A percentile compares a stretch with the other conserved stretches of the same genome.
These are phyloP conservation scores for Phellopilus nigrolimitatus DNA, from an alignment of 1,284 basidiomycete species.

Conservation along the genomic window DNA sequence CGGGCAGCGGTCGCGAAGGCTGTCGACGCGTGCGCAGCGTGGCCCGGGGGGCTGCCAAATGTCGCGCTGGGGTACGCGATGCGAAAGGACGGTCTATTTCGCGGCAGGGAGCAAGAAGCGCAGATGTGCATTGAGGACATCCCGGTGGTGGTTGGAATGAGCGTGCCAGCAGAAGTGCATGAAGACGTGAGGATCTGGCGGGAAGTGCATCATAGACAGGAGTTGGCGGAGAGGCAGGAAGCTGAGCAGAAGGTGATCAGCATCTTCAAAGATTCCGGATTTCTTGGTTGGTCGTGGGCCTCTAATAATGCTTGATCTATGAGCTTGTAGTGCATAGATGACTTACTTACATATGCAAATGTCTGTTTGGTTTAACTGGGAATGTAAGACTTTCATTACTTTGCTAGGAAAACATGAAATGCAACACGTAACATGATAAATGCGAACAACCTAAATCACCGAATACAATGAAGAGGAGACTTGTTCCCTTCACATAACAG, in stretches of 20 bases:
- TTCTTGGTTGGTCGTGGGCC: conserved; percentile 62
- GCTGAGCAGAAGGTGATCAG: conserved; percentile 45
- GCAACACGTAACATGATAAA: neutral
- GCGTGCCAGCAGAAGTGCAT: conserved; percentile 68
- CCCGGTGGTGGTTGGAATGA: conserved; percentile 76
- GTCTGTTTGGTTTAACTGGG: neutral
- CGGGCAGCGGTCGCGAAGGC: conserved; percentile 39
- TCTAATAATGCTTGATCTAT: too few relatives aligned
- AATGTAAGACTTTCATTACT: neutral
- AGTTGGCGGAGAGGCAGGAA: conserved; percentile 37
- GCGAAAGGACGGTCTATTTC: conserved; percentile 33
- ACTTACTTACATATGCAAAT: too few relatives aligned
- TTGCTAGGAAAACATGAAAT: neutral
- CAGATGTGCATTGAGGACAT: conserved; percentile 33
- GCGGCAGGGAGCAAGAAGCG: neutral
- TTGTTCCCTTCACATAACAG: neutral
- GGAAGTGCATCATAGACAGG: conserved; percentile 41
- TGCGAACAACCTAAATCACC: conserved; percentile 4
- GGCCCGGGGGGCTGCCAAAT: conserved; percentile 49
- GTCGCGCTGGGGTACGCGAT: conserved; percentile 75
- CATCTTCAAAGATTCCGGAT: conserved; percentile 47
- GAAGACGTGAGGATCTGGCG: conserved; percentile 66
- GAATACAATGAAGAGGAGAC: neutral
- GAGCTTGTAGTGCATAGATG: too few relatives aligned
- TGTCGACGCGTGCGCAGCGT: conserved; percentile 26